Evolutionary conservation across 805 yeast species (phyloP), one percentile per base, ranked within the genome.

Genomic region (Saccharomycopsis olivae): DNA sequence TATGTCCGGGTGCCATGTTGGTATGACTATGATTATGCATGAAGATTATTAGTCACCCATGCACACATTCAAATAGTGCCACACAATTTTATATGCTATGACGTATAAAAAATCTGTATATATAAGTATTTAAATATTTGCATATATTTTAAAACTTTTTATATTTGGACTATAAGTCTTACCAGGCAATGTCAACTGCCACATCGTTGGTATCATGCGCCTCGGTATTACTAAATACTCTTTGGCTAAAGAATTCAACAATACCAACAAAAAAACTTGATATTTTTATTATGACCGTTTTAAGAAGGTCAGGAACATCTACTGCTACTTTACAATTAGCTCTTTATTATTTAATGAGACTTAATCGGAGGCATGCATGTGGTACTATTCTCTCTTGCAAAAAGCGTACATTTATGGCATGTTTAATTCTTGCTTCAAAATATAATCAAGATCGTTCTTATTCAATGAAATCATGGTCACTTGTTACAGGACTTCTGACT

Each of bases 371-470:
- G 49, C 44, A 46, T 48, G 47, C 16, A 11, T 11, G 17, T 4
- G 40, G 21, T 17, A 35, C 32, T 39, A 43, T 34, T 24, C 38
- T 32, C 5, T 29, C 33, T 16, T 77, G 82, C 51, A 78, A 86
- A 5, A 75, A 82, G 50, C 72, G 81, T 46, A 68, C 75, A 31
- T 77, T 85, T 47, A 64, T 85, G 45, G 70, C 78, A 2, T 70
- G 83, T 51, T 56, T 85, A 39, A 80, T 84, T 39, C 61, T 85
- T 29, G 77, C 92, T 3, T 71, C 78, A 38, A 85, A 85, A 54
- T 82, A 75, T 55, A 64, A 69, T 44, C 85, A 77, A 53, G 95
- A 85, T 58, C 71, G 73, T 37, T 79, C 78, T 53, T 82, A 72
- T 57, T 65, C 81, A 23, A 66, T 80, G 49, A 68, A 65, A 46